Evolutionary conservation across 169 alveolate species (phyloP), one percentile per base, ranked within the genome.

Genomic region (Cryptosporidium meleagridis): DNA sequence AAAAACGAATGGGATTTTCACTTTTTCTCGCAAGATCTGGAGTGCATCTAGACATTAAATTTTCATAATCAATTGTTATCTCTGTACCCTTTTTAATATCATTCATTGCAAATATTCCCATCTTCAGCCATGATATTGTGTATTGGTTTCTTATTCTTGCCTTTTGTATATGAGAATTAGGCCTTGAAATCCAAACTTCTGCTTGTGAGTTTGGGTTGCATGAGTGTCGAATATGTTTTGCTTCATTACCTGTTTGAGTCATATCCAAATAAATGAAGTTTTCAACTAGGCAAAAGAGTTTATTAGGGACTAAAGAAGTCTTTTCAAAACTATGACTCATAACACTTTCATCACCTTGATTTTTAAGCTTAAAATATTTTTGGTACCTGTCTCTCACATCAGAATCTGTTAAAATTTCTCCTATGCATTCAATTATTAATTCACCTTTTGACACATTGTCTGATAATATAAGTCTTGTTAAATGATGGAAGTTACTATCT

Each of bases 241-340:
- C 89, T 45, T 80, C 89, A 62, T 80, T 80, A 62, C 89, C 89
- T 16, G 14, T 80, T 39, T 80, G 65, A 37, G 89, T 80, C 89
- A 80, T 80, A 62, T 80, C 89, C 21, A 80, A 31, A 48, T 80
- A 80, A 62, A 80, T 14, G 62, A 61, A 80, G 45, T 67, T 37
- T 29, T 80, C 89, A 80, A 80, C 80, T 44, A 80, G 55, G 26
- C 80, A 59, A 59, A 80, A 80, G 18, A 80, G 68, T 23, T 33
- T 80, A 26, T 35, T 58, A 26, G 89, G 89, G 2, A 29, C 44
- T 44, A 9, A 26, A 44, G 65, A 3, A 16, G 65, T 39, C 9
- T 35, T 45, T 41, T 45, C 39, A 12, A 7, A 45, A 23, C 44
- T 70, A 29, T 70, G 14, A 45, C 44, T 70, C 84, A 45, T 70